These are phyloP conservation scores for Ophiostoma ips DNA, from an alignment of 2,329 filamentous ascomycete genomes.

Conservation along the genomic window DNA sequence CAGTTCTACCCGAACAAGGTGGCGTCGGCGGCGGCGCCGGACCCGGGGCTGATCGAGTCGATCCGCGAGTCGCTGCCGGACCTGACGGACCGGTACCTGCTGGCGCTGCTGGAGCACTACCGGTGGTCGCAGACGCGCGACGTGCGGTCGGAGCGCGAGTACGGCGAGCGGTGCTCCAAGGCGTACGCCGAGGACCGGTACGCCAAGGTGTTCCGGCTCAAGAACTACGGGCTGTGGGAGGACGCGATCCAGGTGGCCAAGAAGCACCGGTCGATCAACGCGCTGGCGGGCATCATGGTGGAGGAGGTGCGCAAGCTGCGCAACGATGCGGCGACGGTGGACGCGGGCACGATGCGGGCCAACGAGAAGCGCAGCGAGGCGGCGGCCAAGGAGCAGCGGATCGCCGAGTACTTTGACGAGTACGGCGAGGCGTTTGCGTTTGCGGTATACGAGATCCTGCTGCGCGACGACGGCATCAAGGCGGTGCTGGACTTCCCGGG, in stretches of 20 bases:
- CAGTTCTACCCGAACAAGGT: conserved; percentile 25
- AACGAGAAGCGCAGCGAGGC: conserved; percentile 29
- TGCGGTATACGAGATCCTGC: conserved; percentile 67
- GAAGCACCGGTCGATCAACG: conserved; percentile 40
- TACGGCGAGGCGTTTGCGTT: conserved; percentile 56
- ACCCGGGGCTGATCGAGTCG: conserved; percentile 27
- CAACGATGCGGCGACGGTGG: conserved; percentile 21
- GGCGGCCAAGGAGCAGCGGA: conserved; percentile 32
- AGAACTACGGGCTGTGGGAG: conserved; percentile 42
- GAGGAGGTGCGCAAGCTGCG: conserved; percentile 34
- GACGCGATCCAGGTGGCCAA: conserved; percentile 44
- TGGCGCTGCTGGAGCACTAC: conserved; percentile 37
- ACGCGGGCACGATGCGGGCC: conserved; percentile 22
- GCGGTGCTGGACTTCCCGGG: conserved; percentile 57
- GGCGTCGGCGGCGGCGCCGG: conserved; percentile 17
- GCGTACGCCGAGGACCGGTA: conserved; percentile 37
- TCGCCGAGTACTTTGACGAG: conserved; percentile 41
- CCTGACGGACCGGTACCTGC: conserved; percentile 41
- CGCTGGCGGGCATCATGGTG: conserved; percentile 42
- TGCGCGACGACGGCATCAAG: conserved; percentile 51
- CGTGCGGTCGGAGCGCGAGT: conserved; percentile 27
- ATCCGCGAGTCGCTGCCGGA: conserved; percentile 35
- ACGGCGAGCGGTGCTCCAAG: conserved; percentile 32
- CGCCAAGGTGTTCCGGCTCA: conserved; percentile 38
- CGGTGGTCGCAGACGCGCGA: conserved; percentile 34